Evolutionary conservation across 352 stramenopile species (phyloP).

Genomic region (Phytophthora foliorum): DNA sequence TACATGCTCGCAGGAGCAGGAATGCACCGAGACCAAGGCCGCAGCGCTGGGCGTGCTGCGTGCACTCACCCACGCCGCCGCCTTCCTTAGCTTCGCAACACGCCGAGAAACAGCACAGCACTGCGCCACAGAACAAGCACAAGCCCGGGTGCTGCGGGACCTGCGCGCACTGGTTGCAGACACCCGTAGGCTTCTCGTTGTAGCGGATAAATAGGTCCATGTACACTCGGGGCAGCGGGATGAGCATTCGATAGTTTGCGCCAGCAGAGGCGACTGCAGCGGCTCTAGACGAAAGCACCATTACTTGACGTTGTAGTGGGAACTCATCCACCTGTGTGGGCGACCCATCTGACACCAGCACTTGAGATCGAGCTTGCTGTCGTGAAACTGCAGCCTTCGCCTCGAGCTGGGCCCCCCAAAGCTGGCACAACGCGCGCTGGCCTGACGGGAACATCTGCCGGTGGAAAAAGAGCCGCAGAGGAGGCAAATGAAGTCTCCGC

Average conservation of each 20-base stretch:
- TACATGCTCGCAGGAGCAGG: constrained; percentile 80
- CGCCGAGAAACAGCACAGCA: constrained; percentile 82
- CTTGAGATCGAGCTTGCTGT: constrained; percentile 40
- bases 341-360: constrained; percentile 14
- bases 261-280: constrained; percentile 19
- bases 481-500: constrained; percentile 71
- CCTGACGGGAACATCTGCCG: constrained; percentile 62
- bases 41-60: constrained; percentile 74
- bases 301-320: constrained; percentile 42
- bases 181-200: constrained; percentile 66
- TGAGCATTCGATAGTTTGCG: constrained; percentile 38
- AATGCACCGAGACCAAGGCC: constrained; percentile 71
- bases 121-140: constrained; percentile 78
- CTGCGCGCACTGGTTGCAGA: constrained; percentile 69
- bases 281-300: constrained; percentile 35
- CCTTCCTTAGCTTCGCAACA: constrained; percentile 70
- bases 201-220: constrained; percentile 88
- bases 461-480: constrained; percentile 76
- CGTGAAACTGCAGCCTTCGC: constrained; percentile 72
- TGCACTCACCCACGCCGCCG: constrained; percentile 75
- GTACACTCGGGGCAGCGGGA: constrained; percentile 74
- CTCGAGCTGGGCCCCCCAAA: constrained; percentile 81
- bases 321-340: constrained; percentile 25
- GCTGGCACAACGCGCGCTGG: constrained; percentile 72
- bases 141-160: constrained; percentile 77